These are phyloP conservation scores for Eimeria tenella DNA, from an alignment of 169 alveolate genomes.

Conservation along the genomic window DNA sequence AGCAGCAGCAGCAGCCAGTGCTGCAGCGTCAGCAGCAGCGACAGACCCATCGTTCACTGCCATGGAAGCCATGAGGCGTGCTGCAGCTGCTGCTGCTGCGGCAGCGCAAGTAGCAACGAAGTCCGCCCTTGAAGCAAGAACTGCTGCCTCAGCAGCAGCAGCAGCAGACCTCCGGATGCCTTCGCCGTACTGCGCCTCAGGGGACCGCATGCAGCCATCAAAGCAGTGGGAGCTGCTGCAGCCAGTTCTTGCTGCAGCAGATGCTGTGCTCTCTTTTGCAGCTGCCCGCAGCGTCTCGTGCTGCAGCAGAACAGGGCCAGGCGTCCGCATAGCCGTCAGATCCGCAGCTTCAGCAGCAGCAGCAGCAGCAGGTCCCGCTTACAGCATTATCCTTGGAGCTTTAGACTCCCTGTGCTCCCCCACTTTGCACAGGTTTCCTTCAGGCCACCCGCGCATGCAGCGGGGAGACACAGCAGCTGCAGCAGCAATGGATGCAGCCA, in stretches of 20 bases:
- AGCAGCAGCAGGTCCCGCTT: conserved; percentile 14
- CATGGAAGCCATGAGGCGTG: conserved; percentile 62
- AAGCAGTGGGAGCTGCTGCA: conserved; percentile 51
- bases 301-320: conserved; percentile 46
- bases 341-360: conserved; percentile 29
- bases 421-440: conserved; percentile 8
- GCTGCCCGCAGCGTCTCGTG: conserved; percentile 15
- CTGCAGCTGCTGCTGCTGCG: conserved; percentile 57
- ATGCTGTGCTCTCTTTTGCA: conserved; percentile 8
- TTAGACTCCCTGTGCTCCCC: conserved; percentile 15
- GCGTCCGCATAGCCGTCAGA: neutral
- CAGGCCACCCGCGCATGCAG: conserved; percentile 16
- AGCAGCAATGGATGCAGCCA: conserved; percentile 59
- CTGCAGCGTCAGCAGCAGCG: conserved; percentile 68
- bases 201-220: conserved; percentile 28
- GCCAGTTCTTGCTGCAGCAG: conserved; percentile 18
- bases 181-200: conserved; percentile 35
- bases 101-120: conserved; percentile 37
- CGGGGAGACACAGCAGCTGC: conserved; percentile 67
- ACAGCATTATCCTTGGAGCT: neutral
- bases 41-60: conserved; percentile 44
- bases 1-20: conserved; percentile 68
- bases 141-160: conserved; percentile 71
- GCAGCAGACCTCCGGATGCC: conserved; percentile 66
- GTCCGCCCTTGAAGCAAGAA: conserved; percentile 50